Conservation (phyloP, 2,329 filamentous ascomycete genomes). For the Huntiella decipiens region DNA sequence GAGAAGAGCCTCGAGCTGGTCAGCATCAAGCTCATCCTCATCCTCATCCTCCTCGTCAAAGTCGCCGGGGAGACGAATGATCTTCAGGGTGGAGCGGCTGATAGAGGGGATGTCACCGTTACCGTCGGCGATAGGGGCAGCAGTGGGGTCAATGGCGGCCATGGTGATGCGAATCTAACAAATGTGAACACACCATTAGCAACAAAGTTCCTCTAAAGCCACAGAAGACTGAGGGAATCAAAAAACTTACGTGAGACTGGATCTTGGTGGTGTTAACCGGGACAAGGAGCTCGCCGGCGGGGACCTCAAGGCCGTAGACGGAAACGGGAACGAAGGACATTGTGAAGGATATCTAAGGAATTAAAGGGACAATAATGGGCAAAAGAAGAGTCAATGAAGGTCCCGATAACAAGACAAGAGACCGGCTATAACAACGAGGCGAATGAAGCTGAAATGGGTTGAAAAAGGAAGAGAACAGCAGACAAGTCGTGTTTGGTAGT, state of each 20-base stretch:
- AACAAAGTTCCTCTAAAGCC: not conserved
- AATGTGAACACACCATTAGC: too few relatives aligned
- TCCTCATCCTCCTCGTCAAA: slow-evolving; percentile 33
- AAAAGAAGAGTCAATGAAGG: not conserved
- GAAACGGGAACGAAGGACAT: slow-evolving; percentile 51
- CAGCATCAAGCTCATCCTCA: slow-evolving; percentile 46
- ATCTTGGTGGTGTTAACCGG: slow-evolving; percentile 54
- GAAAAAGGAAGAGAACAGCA: slow-evolving; percentile 1
- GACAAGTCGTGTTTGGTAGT: not conserved
- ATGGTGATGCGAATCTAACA: slow-evolving; percentile 87
- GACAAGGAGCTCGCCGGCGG: slow-evolving; percentile 64
- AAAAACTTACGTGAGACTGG: slow-evolving; percentile 57
- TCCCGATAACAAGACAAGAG: slow-evolving; percentile 4
- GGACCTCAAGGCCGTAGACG: slow-evolving; percentile 84
- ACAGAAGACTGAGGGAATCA: not conserved
- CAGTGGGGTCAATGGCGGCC: slow-evolving; percentile 88
- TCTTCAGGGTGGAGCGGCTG: slow-evolving; percentile 72
- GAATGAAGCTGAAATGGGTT: slow-evolving; percentile 8
- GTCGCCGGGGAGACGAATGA: slow-evolving; percentile 54
- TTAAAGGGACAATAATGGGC: not conserved
- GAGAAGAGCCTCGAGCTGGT: slow-evolving; percentile 39
- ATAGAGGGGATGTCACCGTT: slow-evolving; percentile 40
- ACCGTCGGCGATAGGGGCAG: slow-evolving; percentile 46
- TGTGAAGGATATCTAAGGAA: slow-evolving; percentile 14
- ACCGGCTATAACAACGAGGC: not conserved